Conservation (phyloP, 805 yeast genomes). For the Monosporozyma siamensis region DNA sequence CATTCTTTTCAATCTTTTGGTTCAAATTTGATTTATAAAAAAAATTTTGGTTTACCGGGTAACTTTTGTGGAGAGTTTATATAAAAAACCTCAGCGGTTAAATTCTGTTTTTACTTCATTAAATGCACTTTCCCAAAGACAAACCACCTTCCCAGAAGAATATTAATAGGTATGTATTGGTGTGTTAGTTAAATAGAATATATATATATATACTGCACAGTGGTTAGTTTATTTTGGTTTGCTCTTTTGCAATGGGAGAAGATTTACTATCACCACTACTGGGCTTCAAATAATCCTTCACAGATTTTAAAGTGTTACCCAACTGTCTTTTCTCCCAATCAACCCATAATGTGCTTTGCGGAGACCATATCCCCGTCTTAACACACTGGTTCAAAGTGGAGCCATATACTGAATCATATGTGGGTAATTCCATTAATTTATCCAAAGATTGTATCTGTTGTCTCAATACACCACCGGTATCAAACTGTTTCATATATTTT, state of each 20-base stretch:
- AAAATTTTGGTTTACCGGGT: too few species aligned
- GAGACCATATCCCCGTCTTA: slow-evolving; percentile 18
- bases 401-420: slow-evolving; percentile 16
- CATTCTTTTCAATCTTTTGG: too few species aligned
- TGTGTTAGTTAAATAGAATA: too few species aligned
- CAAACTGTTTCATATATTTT: slow-evolving; percentile 18
- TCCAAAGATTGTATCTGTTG: slow-evolving; percentile 16
- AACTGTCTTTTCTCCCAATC: slow-evolving; percentile 29
- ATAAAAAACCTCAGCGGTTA: too few species aligned
- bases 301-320: slow-evolving; percentile 19
- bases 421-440: slow-evolving; percentile 8
- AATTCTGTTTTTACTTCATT: too few species aligned
- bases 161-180: too few species aligned
- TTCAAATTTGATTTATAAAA: too few species aligned
- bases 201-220: neutral
- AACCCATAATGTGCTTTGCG: slow-evolving; percentile 23
- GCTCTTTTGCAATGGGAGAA: neutral
- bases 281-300: slow-evolving; percentile 7
- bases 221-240: neutral
- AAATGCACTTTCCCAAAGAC: too few species aligned
- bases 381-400: slow-evolving; percentile 16
- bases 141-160: too few species aligned
- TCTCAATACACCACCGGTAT: slow-evolving; percentile 7
- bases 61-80: too few species aligned
- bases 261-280: too few species aligned